Evolutionary conservation across 2,329 filamentous ascomycete genomes (phyloP), one percentile per base, ranked within the genome.

Genomic region (Rugonectria rugulosa): DNA sequence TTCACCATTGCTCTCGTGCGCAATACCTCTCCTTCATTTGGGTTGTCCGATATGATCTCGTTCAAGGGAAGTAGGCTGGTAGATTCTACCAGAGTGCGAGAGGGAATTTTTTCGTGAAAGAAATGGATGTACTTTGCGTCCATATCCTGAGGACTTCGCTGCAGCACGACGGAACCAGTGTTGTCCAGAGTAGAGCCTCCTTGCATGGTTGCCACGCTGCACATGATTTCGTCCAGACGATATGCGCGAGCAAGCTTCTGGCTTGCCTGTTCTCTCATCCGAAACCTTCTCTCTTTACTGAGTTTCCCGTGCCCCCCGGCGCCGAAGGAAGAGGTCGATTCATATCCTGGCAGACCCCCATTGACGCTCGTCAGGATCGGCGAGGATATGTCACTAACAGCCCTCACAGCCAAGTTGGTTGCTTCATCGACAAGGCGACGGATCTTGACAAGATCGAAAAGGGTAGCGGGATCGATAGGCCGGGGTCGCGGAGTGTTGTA

Each of bases 101-200:
- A 89, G 2, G 90, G 89, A 21, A 95, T 93, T 81, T 94, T 95
- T 74, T 96, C 90, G 74, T 94, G 90, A 72, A 96, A 96, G 75
- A 94, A 95, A 70, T 95, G 89, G n/a, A 95, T 91, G 70, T 95
- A 95, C 72, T 88, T 89, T 23, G 90, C 91, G 67, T 95, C 89
- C 37, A 80, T 74, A 67, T 92, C 87, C 45, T 80, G 71, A n/a
- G 85, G 79, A 57, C 84, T 87, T 57, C 90, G 81, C 70, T 90
- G 86, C 58, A 95, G 75, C 26, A 96, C 91, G 58, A 89, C 78
- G 6, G 82, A 80, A 3, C 88, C 90, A 3, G 95, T 88, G 55
- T 91, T 88, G 65, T 95, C 90, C 11, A 96, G 77, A 0, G 88
- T 86, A 15, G 88, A 90, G 1, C 90, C 86, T 51, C 87, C 87